Conservation (phyloP, 345 rosid species). For the Eucalyptus tenuipes region DNA sequence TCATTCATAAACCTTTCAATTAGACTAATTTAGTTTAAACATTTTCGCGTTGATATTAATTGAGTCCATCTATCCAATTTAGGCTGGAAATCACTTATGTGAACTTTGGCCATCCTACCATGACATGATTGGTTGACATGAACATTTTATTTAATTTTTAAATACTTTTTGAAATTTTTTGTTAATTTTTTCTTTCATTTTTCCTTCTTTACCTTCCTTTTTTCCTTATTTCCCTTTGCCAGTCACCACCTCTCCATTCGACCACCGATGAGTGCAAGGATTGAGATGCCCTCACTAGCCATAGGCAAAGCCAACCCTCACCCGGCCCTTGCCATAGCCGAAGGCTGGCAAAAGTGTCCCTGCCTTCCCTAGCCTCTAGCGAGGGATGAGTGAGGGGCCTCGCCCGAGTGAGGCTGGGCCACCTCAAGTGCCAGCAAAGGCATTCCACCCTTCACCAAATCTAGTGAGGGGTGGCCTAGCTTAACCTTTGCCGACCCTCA, state of each 20-base stretch:
- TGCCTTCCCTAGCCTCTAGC: no score
- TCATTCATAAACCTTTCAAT: no score
- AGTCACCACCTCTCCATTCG: background rate
- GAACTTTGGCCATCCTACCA: background rate
- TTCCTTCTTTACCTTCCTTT: background rate
- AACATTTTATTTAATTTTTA: background rate
- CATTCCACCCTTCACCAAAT: no score
- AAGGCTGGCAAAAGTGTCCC: no score
- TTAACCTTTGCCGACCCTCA: background rate
- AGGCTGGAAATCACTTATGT: background rate
- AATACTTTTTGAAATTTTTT: no score
- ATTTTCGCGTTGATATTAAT: background rate
- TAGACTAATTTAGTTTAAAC: no score
- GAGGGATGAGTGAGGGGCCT: background rate
- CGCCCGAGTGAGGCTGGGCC: no score
- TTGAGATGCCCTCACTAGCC: fast-evolving
- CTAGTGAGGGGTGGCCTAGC: no score
- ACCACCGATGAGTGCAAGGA: background rate
- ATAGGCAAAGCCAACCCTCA: background rate
- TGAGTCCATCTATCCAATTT: background rate
- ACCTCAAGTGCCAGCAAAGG: no score
- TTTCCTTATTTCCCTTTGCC: background rate
- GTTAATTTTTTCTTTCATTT: no score
- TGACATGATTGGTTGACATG: background rate
- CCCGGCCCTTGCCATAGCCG: background rate